These are phyloP conservation scores for Apodospora peruviana DNA, from an alignment of 495 filamentous ascomycete genomes.

Conservation along the genomic window DNA sequence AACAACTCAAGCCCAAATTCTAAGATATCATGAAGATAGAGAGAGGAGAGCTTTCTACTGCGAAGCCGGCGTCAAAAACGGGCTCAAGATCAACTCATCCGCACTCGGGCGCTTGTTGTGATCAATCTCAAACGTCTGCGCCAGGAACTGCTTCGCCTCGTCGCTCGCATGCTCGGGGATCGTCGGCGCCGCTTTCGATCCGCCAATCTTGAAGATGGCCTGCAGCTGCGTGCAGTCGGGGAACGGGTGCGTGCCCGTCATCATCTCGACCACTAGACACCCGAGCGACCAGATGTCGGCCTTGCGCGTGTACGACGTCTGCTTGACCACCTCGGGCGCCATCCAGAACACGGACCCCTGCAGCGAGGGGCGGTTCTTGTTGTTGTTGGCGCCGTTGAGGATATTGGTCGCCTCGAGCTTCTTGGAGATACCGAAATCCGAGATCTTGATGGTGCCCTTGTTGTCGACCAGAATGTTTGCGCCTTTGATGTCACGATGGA, in stretches of 20 bases:
- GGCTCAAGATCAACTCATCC: slow-evolving; percentile 77
- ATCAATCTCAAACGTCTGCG: slow-evolving; percentile 89
- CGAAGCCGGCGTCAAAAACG: slow-evolving; percentile 61
- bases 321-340: slow-evolving; percentile 97
- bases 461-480: slow-evolving; percentile 99
- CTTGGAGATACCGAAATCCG: slow-evolving; percentile 98
- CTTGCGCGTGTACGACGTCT: slow-evolving; percentile 96
- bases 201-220: slow-evolving; percentile 97
- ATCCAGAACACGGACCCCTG: slow-evolving; percentile 99
- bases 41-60: background rate
- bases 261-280: slow-evolving; percentile 98
- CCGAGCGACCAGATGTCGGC: slow-evolving; percentile 99
- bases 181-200: slow-evolving; percentile 77
- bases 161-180: slow-evolving; percentile 79
- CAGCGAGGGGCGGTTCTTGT: slow-evolving; percentile 81
- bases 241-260: slow-evolving; percentile 94
- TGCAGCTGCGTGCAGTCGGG: slow-evolving; percentile 95
- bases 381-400: slow-evolving; percentile 55
- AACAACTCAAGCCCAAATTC: too few relatives aligned
- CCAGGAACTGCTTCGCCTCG: slow-evolving; percentile 81
- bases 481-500: slow-evolving; percentile 98
- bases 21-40: background rate
- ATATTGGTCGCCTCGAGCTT: slow-evolving; percentile 45
- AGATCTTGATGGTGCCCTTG: slow-evolving; percentile 98
- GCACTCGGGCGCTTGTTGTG: slow-evolving; percentile 86